phyloP scores from a whole-genome alignment of 768 basidiomycete species.

The Cyclocybe cylindracea region DNA sequence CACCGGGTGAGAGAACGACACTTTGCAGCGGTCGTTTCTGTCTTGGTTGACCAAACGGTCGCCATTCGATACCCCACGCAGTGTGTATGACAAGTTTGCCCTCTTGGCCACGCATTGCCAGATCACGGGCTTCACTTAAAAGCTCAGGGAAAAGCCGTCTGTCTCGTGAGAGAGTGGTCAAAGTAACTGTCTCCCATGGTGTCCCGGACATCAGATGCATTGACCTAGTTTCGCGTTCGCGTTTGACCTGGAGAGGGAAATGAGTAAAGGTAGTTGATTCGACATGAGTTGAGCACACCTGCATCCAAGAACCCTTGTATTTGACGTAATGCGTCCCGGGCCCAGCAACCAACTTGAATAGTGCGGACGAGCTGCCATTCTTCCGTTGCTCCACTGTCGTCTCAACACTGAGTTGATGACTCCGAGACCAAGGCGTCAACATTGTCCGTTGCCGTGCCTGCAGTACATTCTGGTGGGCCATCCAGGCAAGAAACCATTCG shows the following conservation, averaged over 20 bases:
- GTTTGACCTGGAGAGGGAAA: conserved; percentile 67
- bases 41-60: conserved; percentile 90
- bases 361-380: conserved; percentile 87
- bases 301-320: conserved; percentile 93
- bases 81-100: conserved; percentile 96
- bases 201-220: conserved; percentile 89
- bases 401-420: conserved; percentile 94
- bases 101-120: conserved; percentile 84
- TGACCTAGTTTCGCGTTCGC: conserved; percentile 91
- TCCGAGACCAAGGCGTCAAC: conserved; percentile 57
- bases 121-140: conserved; percentile 85
- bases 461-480: conserved; percentile 65
- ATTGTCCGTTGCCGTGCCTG: conserved; percentile 19
- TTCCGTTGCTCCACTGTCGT: conserved; percentile 86
- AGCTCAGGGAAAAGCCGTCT: conserved; percentile 77
- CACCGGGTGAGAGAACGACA: conserved; percentile 82
- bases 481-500: conserved; percentile 97
- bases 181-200: conserved; percentile 96
- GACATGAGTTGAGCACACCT: conserved; percentile 48
- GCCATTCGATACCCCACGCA: conserved; percentile 97
- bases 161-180: conserved; percentile 91
- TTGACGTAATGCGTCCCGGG: conserved; percentile 93
- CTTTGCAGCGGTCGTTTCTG: conserved; percentile 84
- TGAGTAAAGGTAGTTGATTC: background rate
- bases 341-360: conserved; percentile 94